phyloP scores from a whole-genome alignment of 208 protist genomes.

The Trypanosoma cruzi region DNA sequence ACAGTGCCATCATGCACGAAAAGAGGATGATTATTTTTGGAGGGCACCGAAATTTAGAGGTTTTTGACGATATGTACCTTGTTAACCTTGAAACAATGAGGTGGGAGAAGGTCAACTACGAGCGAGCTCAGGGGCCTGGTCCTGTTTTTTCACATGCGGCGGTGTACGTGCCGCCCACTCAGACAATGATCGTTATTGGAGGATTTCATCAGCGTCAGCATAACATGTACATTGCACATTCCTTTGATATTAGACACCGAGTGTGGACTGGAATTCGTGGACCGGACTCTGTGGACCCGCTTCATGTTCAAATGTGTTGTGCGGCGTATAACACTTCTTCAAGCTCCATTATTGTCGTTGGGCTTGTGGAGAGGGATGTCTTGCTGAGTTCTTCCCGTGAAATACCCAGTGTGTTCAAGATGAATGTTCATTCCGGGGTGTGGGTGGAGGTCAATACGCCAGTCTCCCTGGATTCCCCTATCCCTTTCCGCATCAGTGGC shows the following conservation, averaged over 20 bases:
- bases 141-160: slow-evolving; percentile 83
- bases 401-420: slow-evolving; percentile 55
- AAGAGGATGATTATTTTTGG: slow-evolving; percentile 86
- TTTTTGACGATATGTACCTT: slow-evolving; percentile 83
- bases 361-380: slow-evolving; percentile 40
- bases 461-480: slow-evolving; percentile 68
- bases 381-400: slow-evolving; percentile 1
- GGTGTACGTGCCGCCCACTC: slow-evolving; percentile 57
- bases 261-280: slow-evolving; percentile 80
- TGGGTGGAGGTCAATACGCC: slow-evolving; percentile 74
- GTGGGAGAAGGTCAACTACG: slow-evolving; percentile 83
- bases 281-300: slow-evolving; percentile 58
- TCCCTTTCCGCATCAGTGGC: slow-evolving; percentile 72
- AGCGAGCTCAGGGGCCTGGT: slow-evolving; percentile 64
- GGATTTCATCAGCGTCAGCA: slow-evolving; percentile 86
- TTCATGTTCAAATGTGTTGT: slow-evolving; percentile 76
- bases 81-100: slow-evolving; percentile 55
- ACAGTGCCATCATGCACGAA: slow-evolving; percentile 60
- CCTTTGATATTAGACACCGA: slow-evolving; percentile 80
- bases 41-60: slow-evolving; percentile 70
- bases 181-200: slow-evolving; percentile 80
- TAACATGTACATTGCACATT: slow-evolving; percentile 81
- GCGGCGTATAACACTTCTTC: slow-evolving; percentile 46
- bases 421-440: slow-evolving; percentile 66
- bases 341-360: slow-evolving; percentile 65